Base-by-base conservation (phyloP, 352 stramenopile species). In the Phytophthora cactorum region DNA sequence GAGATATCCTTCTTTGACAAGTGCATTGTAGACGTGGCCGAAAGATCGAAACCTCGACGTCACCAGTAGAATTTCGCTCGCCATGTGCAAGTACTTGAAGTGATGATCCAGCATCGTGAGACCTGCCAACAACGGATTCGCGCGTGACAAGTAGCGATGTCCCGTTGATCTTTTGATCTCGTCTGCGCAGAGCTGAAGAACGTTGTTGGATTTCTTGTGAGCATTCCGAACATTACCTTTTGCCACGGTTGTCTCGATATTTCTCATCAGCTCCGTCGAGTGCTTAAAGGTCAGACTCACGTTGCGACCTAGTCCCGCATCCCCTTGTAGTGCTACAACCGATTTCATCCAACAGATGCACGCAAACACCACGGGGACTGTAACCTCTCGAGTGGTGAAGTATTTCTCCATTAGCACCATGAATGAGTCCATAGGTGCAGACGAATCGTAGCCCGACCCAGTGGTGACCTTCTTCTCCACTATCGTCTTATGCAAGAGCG, bases 261-360 rank as follows among this genome's bases (percentile, higher is more conserved):
- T 67, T n/a, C 60, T 59, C 32, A 59, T 61, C n/a, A 81, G 22
- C 8, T 68, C 39, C 22, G 45, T 66, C 31, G 55, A 54, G 44
- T 81, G 66, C 29, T 54, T 64, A 27, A 77, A 71, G 29, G 55
- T 65, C 3, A 76, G 47, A 17, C 63, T 74, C n/a, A 77, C 52
- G 10, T 65, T 71, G 4, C 60, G 54, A 12, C 28, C 54, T 6
- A 78, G 62, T 1, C 66, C 62, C 4, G 38, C 47, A 10, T 78
- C 45, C 28, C 74, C 66, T 41, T 81, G 62, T 4, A 81, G 59
- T 43, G 61, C 72, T 1, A 62, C 62, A 1, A 74, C 66, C 8
- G 70, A 70, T 14, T 75, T 75, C 5, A 78, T 11, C 70, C 70
- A 81, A 57, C 74, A 78, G 15, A 72, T 66, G 32, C 60, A 70